phyloP scores from a whole-genome alignment of 306 rosid species.

The Argentina anserina region DNA sequence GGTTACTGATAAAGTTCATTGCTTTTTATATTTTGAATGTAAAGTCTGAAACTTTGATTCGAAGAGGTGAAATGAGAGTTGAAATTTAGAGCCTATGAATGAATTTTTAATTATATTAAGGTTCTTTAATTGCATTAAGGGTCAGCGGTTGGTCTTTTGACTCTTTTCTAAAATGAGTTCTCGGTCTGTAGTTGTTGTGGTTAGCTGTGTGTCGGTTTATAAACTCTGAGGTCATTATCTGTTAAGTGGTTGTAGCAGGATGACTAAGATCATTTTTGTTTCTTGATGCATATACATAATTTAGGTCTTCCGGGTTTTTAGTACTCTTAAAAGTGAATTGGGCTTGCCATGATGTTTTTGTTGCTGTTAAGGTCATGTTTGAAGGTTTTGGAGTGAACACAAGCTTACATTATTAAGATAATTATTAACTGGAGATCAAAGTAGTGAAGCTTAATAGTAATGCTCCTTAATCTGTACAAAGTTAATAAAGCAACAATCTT shows the following conservation, averaged over 20 bases:
- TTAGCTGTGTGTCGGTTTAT: not conserved
- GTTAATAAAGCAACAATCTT: not conserved
- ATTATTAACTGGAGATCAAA: not conserved
- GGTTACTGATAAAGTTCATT: not conserved
- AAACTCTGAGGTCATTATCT: not conserved
- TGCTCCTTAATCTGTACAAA: not conserved
- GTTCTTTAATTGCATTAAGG: not conserved
- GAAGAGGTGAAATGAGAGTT: not conserved
- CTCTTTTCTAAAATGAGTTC: not conserved
- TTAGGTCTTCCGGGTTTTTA: not conserved
- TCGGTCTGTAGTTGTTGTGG: not conserved
- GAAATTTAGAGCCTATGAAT: not conserved
- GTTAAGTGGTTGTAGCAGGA: not conserved
- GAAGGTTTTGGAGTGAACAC: not conserved
- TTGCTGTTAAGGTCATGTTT: not conserved
- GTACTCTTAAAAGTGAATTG: not conserved
- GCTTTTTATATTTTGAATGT: not conserved
- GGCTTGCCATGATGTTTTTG: not conserved
- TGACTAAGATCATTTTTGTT: too few species aligned
- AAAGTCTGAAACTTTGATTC: not conserved
- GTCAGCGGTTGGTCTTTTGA: not conserved
- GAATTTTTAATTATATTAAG: not conserved
- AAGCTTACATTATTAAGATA: not conserved
- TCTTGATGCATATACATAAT: not conserved
- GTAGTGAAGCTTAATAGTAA: not conserved